phyloP scores from a whole-genome alignment of 1,284 basidiomycete species.

The Neolentinus lepideus region DNA sequence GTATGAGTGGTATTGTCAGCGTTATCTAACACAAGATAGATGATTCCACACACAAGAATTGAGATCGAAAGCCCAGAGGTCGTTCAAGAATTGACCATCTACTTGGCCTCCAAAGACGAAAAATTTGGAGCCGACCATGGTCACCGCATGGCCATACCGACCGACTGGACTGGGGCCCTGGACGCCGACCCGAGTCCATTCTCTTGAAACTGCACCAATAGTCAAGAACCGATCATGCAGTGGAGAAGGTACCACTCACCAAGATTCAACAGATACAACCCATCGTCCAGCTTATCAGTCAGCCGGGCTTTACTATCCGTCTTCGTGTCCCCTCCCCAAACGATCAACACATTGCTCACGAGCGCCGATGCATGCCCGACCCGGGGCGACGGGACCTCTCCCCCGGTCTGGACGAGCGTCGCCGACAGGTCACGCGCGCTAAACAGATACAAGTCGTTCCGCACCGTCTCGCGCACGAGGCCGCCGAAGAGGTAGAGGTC shows the following conservation, averaged over 20 bases:
- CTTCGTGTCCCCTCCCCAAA: conserved; percentile 93
- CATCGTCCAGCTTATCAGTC: conserved; percentile 78
- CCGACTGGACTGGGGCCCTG: conserved; percentile 68
- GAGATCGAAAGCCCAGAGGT: conserved; percentile 91
- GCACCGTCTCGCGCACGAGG: conserved; percentile 77
- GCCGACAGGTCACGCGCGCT: conserved; percentile 65
- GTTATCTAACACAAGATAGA: conserved; percentile 3
- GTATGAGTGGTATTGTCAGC: conserved; percentile 4
- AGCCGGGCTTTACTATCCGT: conserved; percentile 53
- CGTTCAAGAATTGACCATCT: conserved; percentile 83
- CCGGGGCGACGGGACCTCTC: conserved; percentile 77
- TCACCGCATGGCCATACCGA: conserved; percentile 87
- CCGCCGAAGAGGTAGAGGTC: conserved; percentile 93
- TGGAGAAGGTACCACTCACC: conserved; percentile 37
- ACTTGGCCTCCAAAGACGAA: conserved; percentile 92
- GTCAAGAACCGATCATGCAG: neutral
- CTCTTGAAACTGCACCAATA: conserved; percentile 51
- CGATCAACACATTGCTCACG: conserved; percentile 85
- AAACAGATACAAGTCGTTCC: conserved; percentile 86
- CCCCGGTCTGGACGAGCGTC: conserved; percentile 70
- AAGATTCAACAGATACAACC: conserved; percentile 86
- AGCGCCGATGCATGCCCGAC: conserved; percentile 90
- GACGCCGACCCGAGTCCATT: conserved; percentile 81
- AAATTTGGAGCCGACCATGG: conserved; percentile 80
- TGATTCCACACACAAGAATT: conserved; percentile 66